Base-by-base conservation (phyloP, 495 filamentous ascomycete genomes). In the Aspergillus conjunctus region DNA sequence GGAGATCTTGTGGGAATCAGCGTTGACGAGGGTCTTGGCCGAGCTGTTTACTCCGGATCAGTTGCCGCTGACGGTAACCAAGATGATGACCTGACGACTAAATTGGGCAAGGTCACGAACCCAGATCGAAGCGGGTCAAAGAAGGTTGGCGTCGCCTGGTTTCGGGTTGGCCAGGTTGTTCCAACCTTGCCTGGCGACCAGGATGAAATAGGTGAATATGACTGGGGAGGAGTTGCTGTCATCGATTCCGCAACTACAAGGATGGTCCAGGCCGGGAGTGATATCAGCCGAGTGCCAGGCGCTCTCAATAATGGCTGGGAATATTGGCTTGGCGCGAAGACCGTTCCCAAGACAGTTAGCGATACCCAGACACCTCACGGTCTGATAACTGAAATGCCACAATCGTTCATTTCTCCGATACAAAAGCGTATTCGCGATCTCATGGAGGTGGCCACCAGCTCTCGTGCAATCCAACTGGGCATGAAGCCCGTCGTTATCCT, bases 401-500 rank as follows among this genome's bases (percentile, higher is more conserved):
- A 76, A 39, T 63, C 81, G 1, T 87, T 84, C 64, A 77, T 87
- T 20, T 83, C 91, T 2, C 79, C 87, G 1, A 71, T 93, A 41
- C 88, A 91, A 61, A 81, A 91, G 50, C 85, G 89, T 31, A 79
- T 98, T 7, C 83, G 93, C 20, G 93, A 98, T 63, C 78, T 98
- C 14, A 87, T 97, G 59, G 85, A 91, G 39, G 92, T 91, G 31
- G 90, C 94, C 1, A 96, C 91, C 1, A 96, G 90, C 65, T 88
- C 92, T 50, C 84, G 91, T 33, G 94, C 94, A 9, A 83, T 96
- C 46, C 87, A 93, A 68, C 78, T 98, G 3, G 86, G 88, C 26
- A 84, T 98, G 77, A 91, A 92, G 41, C 92, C 94, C 0, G 81
- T 96, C 26, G 90, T 92, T 3, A 89, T 98, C 56, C 80, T 98